Conservation (phyloP, 495 filamentous ascomycete species). For the Emericellopsis terricola region DNA sequence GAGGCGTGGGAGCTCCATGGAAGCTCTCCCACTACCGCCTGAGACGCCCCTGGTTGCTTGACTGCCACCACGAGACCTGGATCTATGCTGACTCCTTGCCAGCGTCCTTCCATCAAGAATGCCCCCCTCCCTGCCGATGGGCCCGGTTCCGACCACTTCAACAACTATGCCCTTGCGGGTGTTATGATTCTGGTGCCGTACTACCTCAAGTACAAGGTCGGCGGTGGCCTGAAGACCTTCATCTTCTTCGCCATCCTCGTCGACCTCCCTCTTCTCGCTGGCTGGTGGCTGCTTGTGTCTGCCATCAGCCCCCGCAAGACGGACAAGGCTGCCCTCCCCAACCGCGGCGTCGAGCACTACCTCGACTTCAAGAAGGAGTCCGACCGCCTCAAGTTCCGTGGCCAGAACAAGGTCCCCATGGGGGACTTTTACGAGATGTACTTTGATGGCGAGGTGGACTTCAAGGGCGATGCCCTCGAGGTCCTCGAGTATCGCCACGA, state of each 20-base stretch:
- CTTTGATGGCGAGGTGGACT: slow-evolving; percentile 69
- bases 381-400: slow-evolving; percentile 54
- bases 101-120: slow-evolving; percentile 70
- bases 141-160: slow-evolving; percentile 50
- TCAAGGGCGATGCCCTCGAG: slow-evolving; percentile 70
- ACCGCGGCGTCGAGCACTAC: slow-evolving; percentile 69
- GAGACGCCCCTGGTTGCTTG: background rate
- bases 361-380: slow-evolving; percentile 63
- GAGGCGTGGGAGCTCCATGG: background rate
- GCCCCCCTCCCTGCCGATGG: slow-evolving; percentile 64
- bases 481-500: slow-evolving; percentile 72
- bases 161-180: slow-evolving; percentile 40
- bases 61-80: background rate
- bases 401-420: slow-evolving; percentile 67
- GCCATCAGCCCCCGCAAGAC: slow-evolving; percentile 53
- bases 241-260: slow-evolving; percentile 52
- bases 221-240: slow-evolving; percentile 52
- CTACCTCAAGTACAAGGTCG: slow-evolving; percentile 48
- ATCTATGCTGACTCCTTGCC: slow-evolving; percentile 5
- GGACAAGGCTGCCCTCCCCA: slow-evolving; percentile 58
- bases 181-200: slow-evolving; percentile 41
- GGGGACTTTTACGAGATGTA: slow-evolving; percentile 83
- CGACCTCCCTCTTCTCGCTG: slow-evolving; percentile 46
- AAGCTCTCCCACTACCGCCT: background rate
- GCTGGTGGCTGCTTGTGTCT: slow-evolving; percentile 54